A percentile compares a stretch with the other conserved stretches of the same genome.
Evolutionary conservation across 192 early-diverging fungal genomes (phyloP).

Genomic region (Haplosporangium gracile): DNA sequence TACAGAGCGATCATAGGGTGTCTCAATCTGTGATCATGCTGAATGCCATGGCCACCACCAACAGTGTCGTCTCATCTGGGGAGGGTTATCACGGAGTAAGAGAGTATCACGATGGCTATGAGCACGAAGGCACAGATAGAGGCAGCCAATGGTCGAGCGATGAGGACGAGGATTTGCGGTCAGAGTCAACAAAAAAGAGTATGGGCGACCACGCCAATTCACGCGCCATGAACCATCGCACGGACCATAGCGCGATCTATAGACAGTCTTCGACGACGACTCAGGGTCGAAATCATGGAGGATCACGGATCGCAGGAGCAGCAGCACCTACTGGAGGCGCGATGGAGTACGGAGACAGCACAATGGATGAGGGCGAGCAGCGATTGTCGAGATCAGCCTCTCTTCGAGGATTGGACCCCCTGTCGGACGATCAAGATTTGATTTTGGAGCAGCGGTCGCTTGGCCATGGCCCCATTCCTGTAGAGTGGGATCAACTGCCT

Average conservation of each 20-base stretch:
- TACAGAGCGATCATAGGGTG: not conserved
- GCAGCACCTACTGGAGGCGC: not conserved
- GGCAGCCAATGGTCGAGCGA: slow-evolving; percentile 29
- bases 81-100: slow-evolving; percentile 15
- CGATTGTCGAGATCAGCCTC: not conserved
- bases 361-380: not conserved
- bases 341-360: not conserved
- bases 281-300: not conserved
- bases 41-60: not conserved
- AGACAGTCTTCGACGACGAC: not conserved
- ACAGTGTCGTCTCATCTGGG: slow-evolving; percentile 10
- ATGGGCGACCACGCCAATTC: not conserved
- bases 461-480: not conserved
- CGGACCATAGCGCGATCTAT: not conserved
- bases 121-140: not conserved
- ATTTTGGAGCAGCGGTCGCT: not conserved
- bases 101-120: not conserved
- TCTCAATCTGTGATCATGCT: not conserved
- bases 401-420: not conserved
- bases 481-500: slow-evolving; percentile 6
- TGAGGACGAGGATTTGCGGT: slow-evolving; percentile 16
- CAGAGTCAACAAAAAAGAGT: slow-evolving; percentile 2
- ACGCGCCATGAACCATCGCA: not conserved
- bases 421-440: not conserved
- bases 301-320: not conserved